phyloP scores from a whole-genome alignment of 306 rosid genomes.

The Crotalaria pallida region DNA sequence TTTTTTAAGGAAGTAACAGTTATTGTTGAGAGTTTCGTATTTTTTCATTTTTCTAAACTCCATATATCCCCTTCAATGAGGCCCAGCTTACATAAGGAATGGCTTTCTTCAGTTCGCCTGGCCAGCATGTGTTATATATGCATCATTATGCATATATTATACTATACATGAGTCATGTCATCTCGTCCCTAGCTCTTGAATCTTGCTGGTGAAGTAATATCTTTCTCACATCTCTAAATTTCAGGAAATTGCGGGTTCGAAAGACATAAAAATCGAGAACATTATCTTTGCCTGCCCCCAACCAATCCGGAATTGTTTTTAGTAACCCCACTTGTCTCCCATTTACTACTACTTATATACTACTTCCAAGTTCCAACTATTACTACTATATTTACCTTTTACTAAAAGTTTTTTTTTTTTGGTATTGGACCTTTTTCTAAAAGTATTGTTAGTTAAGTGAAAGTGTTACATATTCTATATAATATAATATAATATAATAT shows the following conservation, averaged over 20 bases:
- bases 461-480: neutral
- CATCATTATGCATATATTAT: neutral
- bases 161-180: neutral
- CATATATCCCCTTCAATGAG: neutral
- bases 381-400: neutral
- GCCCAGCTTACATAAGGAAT: neutral
- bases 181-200: neutral
- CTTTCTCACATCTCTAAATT: conserved; percentile 14
- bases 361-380: conserved; percentile 6
- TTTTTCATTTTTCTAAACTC: too few species aligned
- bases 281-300: conserved; percentile 48
- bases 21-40: too few species aligned
- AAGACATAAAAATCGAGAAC: conserved; percentile 22
- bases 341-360: too few species aligned
- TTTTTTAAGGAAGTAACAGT: too few species aligned
- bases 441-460: neutral
- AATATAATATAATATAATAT: too few species aligned
- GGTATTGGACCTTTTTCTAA: neutral
- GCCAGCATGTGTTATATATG: neutral
- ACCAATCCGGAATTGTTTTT: conserved; percentile 19
- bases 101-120: neutral
- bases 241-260: neutral
- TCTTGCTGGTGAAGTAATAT: neutral
- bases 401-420: neutral
- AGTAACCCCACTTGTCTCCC: conserved; percentile 54